A percentile compares a stretch with the other conserved stretches of the same genome.
phyloP scores from a whole-genome alignment of 1,284 basidiomycete genomes.

The Moesziomyces aphidis region DNA sequence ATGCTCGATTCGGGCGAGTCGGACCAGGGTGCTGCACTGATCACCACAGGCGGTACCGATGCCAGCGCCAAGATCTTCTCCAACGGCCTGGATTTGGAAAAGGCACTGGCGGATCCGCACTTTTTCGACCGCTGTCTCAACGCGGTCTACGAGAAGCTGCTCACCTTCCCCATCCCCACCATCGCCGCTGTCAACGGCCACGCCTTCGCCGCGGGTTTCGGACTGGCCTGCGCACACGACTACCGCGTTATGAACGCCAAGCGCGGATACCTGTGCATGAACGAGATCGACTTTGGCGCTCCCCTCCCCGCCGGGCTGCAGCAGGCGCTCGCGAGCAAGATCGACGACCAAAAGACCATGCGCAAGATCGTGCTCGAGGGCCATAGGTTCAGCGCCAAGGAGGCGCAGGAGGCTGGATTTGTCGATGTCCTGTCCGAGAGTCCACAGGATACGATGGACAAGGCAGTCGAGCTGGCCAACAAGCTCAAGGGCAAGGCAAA shows the following conservation, averaged over 20 bases:
- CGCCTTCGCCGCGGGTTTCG: constrained; percentile 86
- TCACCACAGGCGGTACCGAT: constrained; percentile 52
- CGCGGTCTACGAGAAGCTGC: constrained; percentile 69
- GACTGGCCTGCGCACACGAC: constrained; percentile 84
- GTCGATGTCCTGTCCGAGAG: constrained; percentile 77
- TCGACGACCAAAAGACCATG: constrained; percentile 74
- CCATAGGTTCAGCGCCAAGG: constrained; percentile 80
- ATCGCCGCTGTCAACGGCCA: constrained; percentile 92
- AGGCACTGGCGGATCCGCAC: constrained; percentile 74
- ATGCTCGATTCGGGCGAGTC: constrained; percentile 42
- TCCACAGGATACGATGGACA: constrained; percentile 73
- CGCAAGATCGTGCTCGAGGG: constrained; percentile 86
- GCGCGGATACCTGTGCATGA: constrained; percentile 89
- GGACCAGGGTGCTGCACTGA: constrained; percentile 54
- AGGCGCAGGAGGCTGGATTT: constrained; percentile 77
- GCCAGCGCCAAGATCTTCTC: constrained; percentile 54
- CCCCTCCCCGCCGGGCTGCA: constrained; percentile 67
- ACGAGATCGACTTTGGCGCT: constrained; percentile 73
- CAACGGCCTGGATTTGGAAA: constrained; percentile 79
- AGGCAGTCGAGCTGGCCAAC: constrained; percentile 69
- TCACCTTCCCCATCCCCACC: constrained; percentile 72
- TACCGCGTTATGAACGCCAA: constrained; percentile 89
- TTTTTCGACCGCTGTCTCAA: constrained; percentile 74
- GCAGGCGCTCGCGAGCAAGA: constrained; percentile 76
- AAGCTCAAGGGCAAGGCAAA: constrained; percentile 69